A percentile compares a stretch with the other conserved stretches of the same genome.
Conservation (phyloP, 2,329 filamentous ascomycete genomes). For the Trichoderma aggressivum region DNA sequence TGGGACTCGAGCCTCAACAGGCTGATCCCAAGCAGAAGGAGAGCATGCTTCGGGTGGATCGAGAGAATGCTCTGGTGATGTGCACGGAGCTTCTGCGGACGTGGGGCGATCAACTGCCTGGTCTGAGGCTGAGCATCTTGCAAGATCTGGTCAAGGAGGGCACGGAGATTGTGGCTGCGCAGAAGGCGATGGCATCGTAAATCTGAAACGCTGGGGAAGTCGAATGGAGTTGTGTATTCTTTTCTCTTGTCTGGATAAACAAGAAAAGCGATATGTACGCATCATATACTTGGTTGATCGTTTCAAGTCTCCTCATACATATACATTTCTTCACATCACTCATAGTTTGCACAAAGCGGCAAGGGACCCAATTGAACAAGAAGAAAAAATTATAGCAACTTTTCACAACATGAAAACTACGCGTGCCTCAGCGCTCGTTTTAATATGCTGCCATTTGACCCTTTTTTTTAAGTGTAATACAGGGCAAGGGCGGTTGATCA, state of each 20-base stretch:
- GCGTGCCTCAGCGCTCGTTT: slow-evolving; percentile 14
- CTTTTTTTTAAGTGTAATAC: slow-evolving; percentile 32
- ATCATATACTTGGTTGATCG: background rate
- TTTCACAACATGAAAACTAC: slow-evolving; percentile 18
- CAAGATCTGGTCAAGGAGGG: slow-evolving; percentile 50
- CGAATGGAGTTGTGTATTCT: background rate
- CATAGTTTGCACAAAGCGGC: background rate
- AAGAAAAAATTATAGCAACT: slow-evolving; percentile 4
- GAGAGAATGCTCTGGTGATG: slow-evolving; percentile 60
- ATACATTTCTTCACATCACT: background rate
- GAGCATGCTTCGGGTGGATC: slow-evolving; percentile 50
- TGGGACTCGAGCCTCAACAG: slow-evolving; percentile 47
- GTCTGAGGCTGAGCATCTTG: slow-evolving; percentile 40
- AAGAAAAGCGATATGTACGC: background rate
- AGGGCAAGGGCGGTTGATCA: slow-evolving; percentile 38
- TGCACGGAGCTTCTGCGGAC: slow-evolving; percentile 53
- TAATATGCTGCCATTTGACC: slow-evolving; percentile 31
- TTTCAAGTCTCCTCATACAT: background rate
- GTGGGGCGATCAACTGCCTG: slow-evolving; percentile 39
- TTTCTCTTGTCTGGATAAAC: background rate
- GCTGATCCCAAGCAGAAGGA: slow-evolving; percentile 42
- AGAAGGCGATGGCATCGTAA: slow-evolving; percentile 22
- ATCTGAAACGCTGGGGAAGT: background rate
- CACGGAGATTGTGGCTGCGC: slow-evolving; percentile 40
- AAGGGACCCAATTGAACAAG: background rate